Evolutionary conservation across 163 green algal genomes (phyloP), one percentile per base, ranked within the genome.

Genomic region (Chlorella variabilis): DNA sequence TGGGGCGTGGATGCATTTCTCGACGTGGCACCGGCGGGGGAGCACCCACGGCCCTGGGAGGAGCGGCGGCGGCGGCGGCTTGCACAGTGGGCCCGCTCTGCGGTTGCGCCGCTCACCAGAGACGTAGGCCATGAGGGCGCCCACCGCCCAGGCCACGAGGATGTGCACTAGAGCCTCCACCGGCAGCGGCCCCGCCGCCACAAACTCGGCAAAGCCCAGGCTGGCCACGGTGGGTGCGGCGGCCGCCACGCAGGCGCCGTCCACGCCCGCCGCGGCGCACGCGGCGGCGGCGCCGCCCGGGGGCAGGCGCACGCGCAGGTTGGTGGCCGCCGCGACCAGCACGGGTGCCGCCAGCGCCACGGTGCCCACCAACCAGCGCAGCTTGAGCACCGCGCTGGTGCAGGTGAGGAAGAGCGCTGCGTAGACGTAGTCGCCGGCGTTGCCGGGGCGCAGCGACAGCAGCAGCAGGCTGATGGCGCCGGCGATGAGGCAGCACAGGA

Each of bases 341-440:
- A 79, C 82, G 18, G 91, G 90, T 27, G 80, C 63, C 18, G 83
- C 82, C 68, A 93, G 87, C 27, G 90, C 63, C 15, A 76, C 25
- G 0, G 90, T 90, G 78, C 91, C 90, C 4, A 94, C 81, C 80
- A 91, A 91, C 91, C 92, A 96, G 27, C 91, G 86, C 45, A 96
- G 90, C 71, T 95, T 94, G 13, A 97, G 78, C 38, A 96, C 91
- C 18, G 89, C 92, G 42, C 84, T 85, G 51, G 88, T 92, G 82
- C 90, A 95, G 56, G 96, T 96, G 63, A 97, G 88, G 84, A 97
- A 97, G 81, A 91, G 93, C 6, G 83, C 85, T 34, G 86, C 86
- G 29, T 93, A 94, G 2, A 93, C 89, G 51, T 95, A 96, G 84
- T 96, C 92, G 33, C 87, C 51, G 3, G 74, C 74, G 29, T 79